phyloP scores from a whole-genome alignment of 2,329 filamentous ascomycete species.

The Aspergillus clavatus region DNA sequence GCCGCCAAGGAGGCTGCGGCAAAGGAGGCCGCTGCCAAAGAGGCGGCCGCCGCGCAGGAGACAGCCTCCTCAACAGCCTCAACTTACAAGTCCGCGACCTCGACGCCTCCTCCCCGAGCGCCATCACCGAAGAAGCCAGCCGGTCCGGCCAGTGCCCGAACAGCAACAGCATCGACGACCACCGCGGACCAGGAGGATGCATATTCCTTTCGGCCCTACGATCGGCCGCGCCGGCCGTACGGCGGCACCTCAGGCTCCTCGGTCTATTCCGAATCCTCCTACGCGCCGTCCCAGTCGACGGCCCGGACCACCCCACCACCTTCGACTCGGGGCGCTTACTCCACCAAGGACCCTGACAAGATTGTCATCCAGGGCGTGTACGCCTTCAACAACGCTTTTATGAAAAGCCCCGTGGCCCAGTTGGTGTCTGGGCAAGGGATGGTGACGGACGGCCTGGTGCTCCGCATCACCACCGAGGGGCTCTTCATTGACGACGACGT shows the following conservation, averaged over 20 bases:
- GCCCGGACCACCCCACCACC: constrained; percentile 77
- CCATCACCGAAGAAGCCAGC: constrained; percentile 39
- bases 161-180: too few relatives aligned
- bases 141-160: constrained; percentile 20
- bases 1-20: constrained; percentile 23
- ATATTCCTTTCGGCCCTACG: constrained; percentile 73
- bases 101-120: constrained; percentile 27
- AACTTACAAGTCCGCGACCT: constrained; percentile 25
- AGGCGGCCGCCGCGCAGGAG: constrained; percentile 25
- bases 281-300: constrained; percentile 78
- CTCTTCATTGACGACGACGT: constrained; percentile 97
- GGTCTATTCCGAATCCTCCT: constrained; percentile 77
- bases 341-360: constrained; percentile 88
- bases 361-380: constrained; percentile 94
- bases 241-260: constrained; percentile 62
- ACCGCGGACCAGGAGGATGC: constrained; percentile 57
- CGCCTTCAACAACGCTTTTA: constrained; percentile 82
- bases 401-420: constrained; percentile 84
- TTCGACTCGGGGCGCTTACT: constrained; percentile 71
- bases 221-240: constrained; percentile 59
- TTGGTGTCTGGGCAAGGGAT: constrained; percentile 76
- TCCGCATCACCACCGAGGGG: constrained; percentile 89
- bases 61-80: constrained; percentile 26
- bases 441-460: constrained; percentile 86
- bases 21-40: constrained; percentile 28